Conservation (phyloP, 2,329 filamentous ascomycete genomes). For the Dryadomyces quercivorus region DNA sequence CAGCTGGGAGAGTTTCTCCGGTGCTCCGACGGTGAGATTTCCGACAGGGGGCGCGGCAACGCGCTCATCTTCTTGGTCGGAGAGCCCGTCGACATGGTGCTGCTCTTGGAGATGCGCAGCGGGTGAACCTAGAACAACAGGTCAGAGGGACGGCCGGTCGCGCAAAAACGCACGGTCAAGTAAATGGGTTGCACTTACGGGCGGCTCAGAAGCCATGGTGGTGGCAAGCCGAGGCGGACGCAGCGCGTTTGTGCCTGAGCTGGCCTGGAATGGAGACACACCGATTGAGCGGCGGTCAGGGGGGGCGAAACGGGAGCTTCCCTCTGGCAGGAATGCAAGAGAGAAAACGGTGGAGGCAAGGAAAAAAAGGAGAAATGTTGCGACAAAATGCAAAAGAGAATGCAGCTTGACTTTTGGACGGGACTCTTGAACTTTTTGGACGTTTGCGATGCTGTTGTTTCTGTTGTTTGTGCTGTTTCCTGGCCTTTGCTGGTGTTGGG, state of each 20-base stretch:
- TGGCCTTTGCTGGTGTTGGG: too few relatives aligned
- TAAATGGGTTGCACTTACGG: slow-evolving; percentile 4
- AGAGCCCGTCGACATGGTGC: slow-evolving; percentile 38
- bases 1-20: slow-evolving; percentile 88
- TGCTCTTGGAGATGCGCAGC: slow-evolving; percentile 63
- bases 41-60: slow-evolving; percentile 65
- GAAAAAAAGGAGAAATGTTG: neutral
- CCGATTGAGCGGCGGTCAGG: neutral
- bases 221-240: neutral
- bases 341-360: neutral
- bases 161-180: neutral
- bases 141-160: neutral
- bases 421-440: too few relatives aligned
- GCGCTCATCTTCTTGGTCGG: slow-evolving; percentile 51
- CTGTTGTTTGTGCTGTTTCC: too few relatives aligned
- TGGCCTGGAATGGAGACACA: neutral
- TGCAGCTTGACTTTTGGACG: too few relatives aligned
- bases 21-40: slow-evolving; percentile 76
- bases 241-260: neutral
- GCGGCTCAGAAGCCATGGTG: slow-evolving; percentile 6
- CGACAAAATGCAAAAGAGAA: neutral
- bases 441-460: too few relatives aligned
- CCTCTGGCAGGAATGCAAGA: neutral
- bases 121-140: slow-evolving; percentile 49
- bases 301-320: neutral